Evolutionary conservation across 1,284 basidiomycete genomes (phyloP), one percentile per base, ranked within the genome.

Genomic region (Ganoderma meredithae): DNA sequence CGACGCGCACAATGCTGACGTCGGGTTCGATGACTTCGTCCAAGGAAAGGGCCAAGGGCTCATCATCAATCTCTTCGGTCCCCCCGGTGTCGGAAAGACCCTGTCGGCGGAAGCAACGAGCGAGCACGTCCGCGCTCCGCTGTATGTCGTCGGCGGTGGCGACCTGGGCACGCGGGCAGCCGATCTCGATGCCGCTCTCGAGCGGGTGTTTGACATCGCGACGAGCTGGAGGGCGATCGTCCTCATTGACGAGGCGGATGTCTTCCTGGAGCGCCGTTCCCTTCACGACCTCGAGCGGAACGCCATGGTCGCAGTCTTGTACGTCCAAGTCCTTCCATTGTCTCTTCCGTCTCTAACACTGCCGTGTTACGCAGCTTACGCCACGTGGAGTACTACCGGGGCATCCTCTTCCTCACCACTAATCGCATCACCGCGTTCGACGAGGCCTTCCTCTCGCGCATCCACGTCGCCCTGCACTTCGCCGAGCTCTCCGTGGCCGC

Each of bases 371-470:
- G 10, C 67, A 65, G 72, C 81, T 79, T 88, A 52, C 86, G 87
- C 31, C 85, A 86, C 72, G 82, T 90, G 64, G 88, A 90, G 75
- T 90, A 89, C 76, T 88, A 89, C 77, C 84, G 85, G 52, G 88
- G 88, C 4, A 87, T 89, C 74, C 83, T 91, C 62, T 90, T 91
- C 83, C 81, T 91, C 58, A 90, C 90, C 27, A 90, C 89, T 25
- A 90, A 90, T 75, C 84, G 89, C 47, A 84, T 90, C 60, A 84
- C 85, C 69, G 82, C 85, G 2, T 90, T 90, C 76, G 89, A 90
- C 75, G 86, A 88, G 72, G 89, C 89, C 13, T 90, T 90, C 84
- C 82, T 88, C 62, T 89, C 88, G n/a, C 87, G 88, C 66, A 88
- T 89, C 72, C 87, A 89, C 74, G 85, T 90, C 67, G 87, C 88